Conservation (phyloP, 148 eudicot genomes). For the Arctostaphylos glauca region DNA sequence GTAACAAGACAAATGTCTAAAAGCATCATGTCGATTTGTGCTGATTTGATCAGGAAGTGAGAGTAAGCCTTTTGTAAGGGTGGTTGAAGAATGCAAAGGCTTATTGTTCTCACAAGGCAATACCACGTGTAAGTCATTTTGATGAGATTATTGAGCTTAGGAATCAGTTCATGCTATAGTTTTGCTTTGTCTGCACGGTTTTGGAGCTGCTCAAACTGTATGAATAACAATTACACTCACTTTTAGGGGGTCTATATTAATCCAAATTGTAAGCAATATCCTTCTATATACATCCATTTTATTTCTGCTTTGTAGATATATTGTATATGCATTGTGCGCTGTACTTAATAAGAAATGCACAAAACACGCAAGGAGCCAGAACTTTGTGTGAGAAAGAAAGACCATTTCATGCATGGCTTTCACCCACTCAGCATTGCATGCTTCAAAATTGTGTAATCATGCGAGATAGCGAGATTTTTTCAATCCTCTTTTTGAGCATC, state of each 20-base stretch:
- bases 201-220: not conserved
- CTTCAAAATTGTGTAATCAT: not conserved
- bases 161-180: not conserved
- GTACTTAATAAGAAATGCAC: not conserved
- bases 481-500: not conserved
- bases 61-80: not conserved
- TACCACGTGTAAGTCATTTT: not conserved
- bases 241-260: not conserved
- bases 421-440: not conserved
- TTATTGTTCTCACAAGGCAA: not conserved
- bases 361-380: not conserved
- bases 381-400: not conserved
- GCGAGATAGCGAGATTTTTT: not conserved
- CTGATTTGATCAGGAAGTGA: not conserved
- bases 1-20: not conserved
- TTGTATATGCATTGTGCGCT: not conserved
- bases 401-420: not conserved
- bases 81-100: not conserved
- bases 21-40: not conserved
- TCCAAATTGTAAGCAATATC: not conserved
- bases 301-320: not conserved
- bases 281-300: not conserved
- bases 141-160: not conserved
- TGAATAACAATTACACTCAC: slow-evolving; percentile 12
- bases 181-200: not conserved